phyloP scores from a whole-genome alignment of 768 basidiomycete species.

The Rhodotorula graminis region DNA sequence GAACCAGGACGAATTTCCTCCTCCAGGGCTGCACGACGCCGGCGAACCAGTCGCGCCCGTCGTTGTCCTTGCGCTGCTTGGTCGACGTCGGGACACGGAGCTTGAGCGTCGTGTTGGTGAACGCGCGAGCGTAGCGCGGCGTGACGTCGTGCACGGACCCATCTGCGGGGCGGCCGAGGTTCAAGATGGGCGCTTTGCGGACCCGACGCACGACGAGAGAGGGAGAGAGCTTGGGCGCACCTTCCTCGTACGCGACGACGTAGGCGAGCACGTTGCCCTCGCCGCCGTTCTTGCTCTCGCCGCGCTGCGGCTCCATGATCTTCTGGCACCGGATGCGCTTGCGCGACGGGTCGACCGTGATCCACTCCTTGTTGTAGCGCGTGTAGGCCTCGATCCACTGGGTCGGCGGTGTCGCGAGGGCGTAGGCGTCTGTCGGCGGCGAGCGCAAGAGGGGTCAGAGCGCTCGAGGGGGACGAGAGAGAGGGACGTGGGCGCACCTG shows the following conservation, averaged over 20 bases:
- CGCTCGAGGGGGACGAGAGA: too few species aligned
- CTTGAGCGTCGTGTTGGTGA: conserved; percentile 60
- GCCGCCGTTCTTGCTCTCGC: conserved; percentile 32
- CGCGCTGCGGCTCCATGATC: conserved; percentile 50
- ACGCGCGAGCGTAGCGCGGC: conserved; percentile 75
- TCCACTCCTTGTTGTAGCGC: conserved; percentile 81
- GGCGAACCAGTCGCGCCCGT: conserved; percentile 72
- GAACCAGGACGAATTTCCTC: conserved; percentile 76
- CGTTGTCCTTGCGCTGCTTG: conserved; percentile 47
- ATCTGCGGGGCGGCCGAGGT: conserved; percentile 51
- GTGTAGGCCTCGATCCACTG: conserved; percentile 98
- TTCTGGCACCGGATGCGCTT: conserved; percentile 77
- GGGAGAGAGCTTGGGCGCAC: conserved; percentile 40
- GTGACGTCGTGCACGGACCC: conserved; percentile 88
- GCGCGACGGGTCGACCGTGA: conserved; percentile 85
- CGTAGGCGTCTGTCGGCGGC: conserved; percentile 13
- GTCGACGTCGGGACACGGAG: conserved; percentile 52
- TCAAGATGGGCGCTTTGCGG: neutral
- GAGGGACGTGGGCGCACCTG: conserved; percentile 24
- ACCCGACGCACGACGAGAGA: neutral
- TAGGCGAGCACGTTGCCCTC: conserved; percentile 75
- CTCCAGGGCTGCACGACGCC: conserved; percentile 59
- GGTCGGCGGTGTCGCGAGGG: conserved; percentile 58
- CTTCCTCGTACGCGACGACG: conserved; percentile 86
- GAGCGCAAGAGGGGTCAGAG: too few species aligned